A percentile compares a stretch with the other conserved stretches of the same genome.
phyloP scores from a whole-genome alignment of 345 rosid genomes.

The Theobroma cacao region DNA sequence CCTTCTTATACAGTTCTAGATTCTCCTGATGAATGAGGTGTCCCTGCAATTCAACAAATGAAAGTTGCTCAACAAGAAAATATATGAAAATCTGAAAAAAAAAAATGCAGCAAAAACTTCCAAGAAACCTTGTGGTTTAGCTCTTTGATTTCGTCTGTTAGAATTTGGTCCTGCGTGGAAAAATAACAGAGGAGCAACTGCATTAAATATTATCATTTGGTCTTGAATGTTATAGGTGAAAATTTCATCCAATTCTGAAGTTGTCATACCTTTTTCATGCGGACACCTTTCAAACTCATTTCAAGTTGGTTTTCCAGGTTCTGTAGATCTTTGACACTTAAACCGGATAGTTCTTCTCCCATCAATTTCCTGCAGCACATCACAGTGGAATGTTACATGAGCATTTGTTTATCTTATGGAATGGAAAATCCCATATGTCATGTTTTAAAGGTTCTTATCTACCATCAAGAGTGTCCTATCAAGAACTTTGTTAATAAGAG shows the following conservation, averaged over 20 bases:
- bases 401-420: conserved; percentile 1
- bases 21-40: conserved; percentile 58
- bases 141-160: conserved; percentile 54
- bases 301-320: conserved; percentile 72
- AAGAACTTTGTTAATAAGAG: background rate
- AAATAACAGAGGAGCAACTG: background rate
- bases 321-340: conserved; percentile 53
- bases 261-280: conserved; percentile 53
- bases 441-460: background rate
- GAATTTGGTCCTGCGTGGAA: conserved; percentile 51
- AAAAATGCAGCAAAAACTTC: background rate
- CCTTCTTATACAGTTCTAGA: conserved; percentile 43
- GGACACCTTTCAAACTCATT: conserved; percentile 59
- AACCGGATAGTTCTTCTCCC: conserved; percentile 84
- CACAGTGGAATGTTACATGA: background rate
- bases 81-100: background rate
- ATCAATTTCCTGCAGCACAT: conserved; percentile 51
- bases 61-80: conserved; percentile 2
- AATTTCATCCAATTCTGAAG: background rate
- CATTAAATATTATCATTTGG: background rate
- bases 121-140: conserved; percentile 52
- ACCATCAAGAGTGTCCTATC: background rate
- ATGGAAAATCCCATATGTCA: background rate
- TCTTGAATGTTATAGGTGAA: background rate
- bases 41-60: conserved; percentile 43